These are phyloP conservation scores for Phylloboletellus chloephorus DNA, from an alignment of 1,284 basidiomycete species.

Conservation along the genomic window DNA sequence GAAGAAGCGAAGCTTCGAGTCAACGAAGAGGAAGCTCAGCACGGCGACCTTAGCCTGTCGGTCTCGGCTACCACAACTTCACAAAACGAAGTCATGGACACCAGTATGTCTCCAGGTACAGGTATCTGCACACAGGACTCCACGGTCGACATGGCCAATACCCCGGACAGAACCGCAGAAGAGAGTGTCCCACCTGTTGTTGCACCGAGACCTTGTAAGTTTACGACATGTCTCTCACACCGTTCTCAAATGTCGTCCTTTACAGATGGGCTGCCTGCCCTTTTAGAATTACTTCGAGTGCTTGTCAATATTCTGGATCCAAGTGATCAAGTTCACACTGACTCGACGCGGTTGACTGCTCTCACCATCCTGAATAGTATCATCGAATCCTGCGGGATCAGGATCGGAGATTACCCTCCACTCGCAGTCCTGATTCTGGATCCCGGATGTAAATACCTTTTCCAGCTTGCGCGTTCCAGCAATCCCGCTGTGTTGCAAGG, in stretches of 20 bases:
- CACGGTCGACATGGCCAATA: background rate
- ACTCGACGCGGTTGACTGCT: conserved; percentile 89
- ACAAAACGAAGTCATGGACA: conserved; percentile 6
- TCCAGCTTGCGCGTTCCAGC: conserved; percentile 90
- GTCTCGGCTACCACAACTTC: conserved; percentile 32
- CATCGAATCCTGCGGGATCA: conserved; percentile 79
- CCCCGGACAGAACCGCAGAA: conserved; percentile 6
- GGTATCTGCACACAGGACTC: background rate
- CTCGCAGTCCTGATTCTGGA: conserved; percentile 74
- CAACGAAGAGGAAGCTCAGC: conserved; percentile 44
- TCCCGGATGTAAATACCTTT: conserved; percentile 92
- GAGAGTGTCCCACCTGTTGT: conserved; percentile 10
- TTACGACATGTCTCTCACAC: background rate
- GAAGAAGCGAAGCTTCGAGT: conserved; percentile 62
- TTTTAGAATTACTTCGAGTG: conserved; percentile 90
- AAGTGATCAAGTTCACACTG: conserved; percentile 90
- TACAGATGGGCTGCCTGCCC: conserved; percentile 85
- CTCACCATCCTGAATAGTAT: conserved; percentile 86
- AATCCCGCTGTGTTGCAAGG: conserved; percentile 75
- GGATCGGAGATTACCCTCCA: conserved; percentile 72
- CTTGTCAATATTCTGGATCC: conserved; percentile 95
- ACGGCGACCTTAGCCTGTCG: conserved; percentile 58
- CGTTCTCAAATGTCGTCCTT: conserved; percentile 6
- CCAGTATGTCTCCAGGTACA: conserved; percentile 4
- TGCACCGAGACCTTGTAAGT: conserved; percentile 24